Percentiles rank a stretch among this genome's conserved stretches.
These are phyloP conservation scores for Phytopythium vexans DNA, from an alignment of 352 stramenopile species.

Conservation along the genomic window DNA sequence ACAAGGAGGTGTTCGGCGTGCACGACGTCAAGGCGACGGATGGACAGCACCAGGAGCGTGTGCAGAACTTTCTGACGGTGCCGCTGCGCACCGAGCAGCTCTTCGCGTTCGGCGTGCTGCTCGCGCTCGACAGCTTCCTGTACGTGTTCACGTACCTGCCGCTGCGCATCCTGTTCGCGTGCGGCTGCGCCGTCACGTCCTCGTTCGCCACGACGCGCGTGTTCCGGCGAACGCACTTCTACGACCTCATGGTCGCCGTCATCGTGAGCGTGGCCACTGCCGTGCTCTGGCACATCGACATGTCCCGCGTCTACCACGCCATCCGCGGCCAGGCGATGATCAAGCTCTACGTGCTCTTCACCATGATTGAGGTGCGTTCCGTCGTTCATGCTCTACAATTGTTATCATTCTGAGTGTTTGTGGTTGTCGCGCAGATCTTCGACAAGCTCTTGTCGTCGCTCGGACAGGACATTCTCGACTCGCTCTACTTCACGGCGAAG, in stretches of 20 bases:
- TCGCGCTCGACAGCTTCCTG: constrained; percentile 96
- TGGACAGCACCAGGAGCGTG: constrained; percentile 70
- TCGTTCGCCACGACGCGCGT: constrained; percentile 58
- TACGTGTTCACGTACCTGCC: constrained; percentile 97
- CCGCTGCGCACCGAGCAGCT: constrained; percentile 79
- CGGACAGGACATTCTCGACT: constrained; percentile 96
- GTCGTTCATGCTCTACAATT: not conserved
- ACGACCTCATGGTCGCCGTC: constrained; percentile 89
- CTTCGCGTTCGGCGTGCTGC: constrained; percentile 92
- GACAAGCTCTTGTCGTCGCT: constrained; percentile 96
- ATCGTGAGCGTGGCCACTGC: constrained; percentile 78
- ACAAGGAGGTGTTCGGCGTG: constrained; percentile 83
- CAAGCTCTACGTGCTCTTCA: constrained; percentile 98
- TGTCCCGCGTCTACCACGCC: constrained; percentile 98
- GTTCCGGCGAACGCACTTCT: constrained; percentile 87
- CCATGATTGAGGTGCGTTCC: constrained; percentile 91
- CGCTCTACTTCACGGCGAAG: constrained; percentile 89
- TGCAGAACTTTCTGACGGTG: constrained; percentile 81
- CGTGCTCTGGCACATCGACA: constrained; percentile 88
- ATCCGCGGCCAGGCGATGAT: constrained; percentile 98
- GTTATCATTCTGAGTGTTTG: not conserved
- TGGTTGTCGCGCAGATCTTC: constrained; percentile 75
- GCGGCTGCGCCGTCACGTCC: constrained; percentile 73
- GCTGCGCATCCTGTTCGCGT: constrained; percentile 83
- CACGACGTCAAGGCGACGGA: constrained; percentile 78